These are phyloP conservation scores for Phialophora tarda DNA, from an alignment of 2,329 filamentous ascomycete genomes.

Conservation along the genomic window DNA sequence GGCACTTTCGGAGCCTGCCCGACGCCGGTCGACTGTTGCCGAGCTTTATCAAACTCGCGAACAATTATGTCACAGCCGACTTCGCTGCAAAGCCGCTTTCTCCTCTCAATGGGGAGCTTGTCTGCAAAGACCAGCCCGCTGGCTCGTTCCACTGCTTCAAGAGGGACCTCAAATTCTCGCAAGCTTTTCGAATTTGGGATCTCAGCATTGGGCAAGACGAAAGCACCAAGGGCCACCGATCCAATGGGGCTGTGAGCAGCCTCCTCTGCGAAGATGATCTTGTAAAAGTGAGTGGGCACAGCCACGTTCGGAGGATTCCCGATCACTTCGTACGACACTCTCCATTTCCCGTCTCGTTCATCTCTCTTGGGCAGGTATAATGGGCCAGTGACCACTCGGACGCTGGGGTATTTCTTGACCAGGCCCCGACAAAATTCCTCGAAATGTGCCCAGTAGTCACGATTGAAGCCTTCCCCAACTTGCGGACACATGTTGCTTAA, in stretches of 20 bases:
- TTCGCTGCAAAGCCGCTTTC: constrained; percentile 83
- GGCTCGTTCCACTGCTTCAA: constrained; percentile 90
- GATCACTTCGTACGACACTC: constrained; percentile 93
- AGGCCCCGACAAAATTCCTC: constrained; percentile 94
- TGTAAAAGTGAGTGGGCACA: constrained; percentile 98
- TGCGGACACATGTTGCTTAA: constrained; percentile 98
- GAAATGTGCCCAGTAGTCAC: constrained; percentile 99
- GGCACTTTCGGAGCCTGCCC: constrained; percentile 1
- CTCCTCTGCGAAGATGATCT: constrained; percentile 96
- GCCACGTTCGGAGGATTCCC: constrained; percentile 91
- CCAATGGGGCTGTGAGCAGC: constrained; percentile 63
- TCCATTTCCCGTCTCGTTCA: constrained; percentile 86
- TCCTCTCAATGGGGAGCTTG: constrained; percentile 73
- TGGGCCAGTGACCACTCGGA: constrained; percentile 90
- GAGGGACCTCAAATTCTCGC: constrained; percentile 88
- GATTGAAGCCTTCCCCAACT: constrained; percentile 97
- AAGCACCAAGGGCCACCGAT: constrained; percentile 87
- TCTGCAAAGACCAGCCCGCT: constrained; percentile 89
- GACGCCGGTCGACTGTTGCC: constrained; percentile 52
- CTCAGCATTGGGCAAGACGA: constrained; percentile 88
- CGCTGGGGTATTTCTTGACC: constrained; percentile 78
- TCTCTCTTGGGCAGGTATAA: constrained; percentile 89
- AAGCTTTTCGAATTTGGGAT: constrained; percentile 89
- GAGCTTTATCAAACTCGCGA: constrained; percentile 72
- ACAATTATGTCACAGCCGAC: constrained; percentile 82